phyloP scores from a whole-genome alignment of 352 stramenopile species.

The Phytophthora meadii region DNA sequence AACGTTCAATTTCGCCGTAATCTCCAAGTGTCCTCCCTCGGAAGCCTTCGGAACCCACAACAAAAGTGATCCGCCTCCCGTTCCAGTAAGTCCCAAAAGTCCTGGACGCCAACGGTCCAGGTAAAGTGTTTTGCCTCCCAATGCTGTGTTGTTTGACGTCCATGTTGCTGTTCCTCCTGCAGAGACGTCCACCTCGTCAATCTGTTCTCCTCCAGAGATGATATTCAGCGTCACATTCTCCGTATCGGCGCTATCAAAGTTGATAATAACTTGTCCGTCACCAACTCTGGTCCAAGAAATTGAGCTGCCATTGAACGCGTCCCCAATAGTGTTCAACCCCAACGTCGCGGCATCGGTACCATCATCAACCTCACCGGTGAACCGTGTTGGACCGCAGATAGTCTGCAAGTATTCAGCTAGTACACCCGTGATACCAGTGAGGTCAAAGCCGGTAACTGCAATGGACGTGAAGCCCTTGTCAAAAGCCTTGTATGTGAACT shows the following conservation, averaged over 20 bases:
- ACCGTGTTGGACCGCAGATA: constrained; percentile 48
- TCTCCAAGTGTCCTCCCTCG: neutral
- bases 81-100: neutral
- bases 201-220: neutral
- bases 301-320: constrained; percentile 38
- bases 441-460: constrained; percentile 34
- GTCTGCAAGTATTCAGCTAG: constrained; percentile 47
- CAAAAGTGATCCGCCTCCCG: neutral
- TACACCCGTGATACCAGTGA: constrained; percentile 37
- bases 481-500: constrained; percentile 1
- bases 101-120: neutral
- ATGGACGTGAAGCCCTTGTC: neutral
- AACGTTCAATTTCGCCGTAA: neutral
- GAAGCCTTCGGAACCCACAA: neutral
- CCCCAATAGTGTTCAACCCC: constrained; percentile 32
- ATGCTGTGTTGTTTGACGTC: neutral
- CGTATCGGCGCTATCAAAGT: constrained; percentile 14
- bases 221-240: neutral
- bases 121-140: neutral
- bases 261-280: constrained; percentile 30
- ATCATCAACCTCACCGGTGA: constrained; percentile 49
- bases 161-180: neutral
- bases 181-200: neutral
- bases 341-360: constrained; percentile 23
- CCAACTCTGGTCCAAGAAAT: constrained; percentile 38